Percentiles rank a stretch among this genome's conserved stretches.
These are phyloP conservation scores for Sporothrix protearum DNA, from an alignment of 2,329 filamentous ascomycete genomes.

Conservation along the genomic window DNA sequence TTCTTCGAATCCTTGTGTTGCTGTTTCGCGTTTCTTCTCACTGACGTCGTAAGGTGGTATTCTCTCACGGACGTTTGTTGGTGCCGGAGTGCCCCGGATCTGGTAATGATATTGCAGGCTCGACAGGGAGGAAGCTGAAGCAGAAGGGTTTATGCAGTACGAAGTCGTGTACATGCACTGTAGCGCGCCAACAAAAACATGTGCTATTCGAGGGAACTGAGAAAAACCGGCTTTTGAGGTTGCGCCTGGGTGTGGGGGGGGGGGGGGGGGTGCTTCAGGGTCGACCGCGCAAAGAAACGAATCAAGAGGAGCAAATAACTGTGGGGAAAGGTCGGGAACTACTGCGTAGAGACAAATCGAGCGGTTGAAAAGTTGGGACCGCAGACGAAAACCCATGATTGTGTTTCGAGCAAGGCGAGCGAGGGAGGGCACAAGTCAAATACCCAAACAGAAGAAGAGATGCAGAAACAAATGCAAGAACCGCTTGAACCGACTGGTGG, in stretches of 20 bases:
- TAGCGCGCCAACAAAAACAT: background rate
- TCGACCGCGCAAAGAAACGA: background rate
- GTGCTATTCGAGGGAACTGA: background rate
- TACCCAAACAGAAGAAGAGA: background rate
- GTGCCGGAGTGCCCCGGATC: background rate
- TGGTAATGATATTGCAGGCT: conserved; percentile 2
- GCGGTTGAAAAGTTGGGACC: background rate
- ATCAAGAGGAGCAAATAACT: background rate
- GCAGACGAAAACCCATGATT: conserved; percentile 3
- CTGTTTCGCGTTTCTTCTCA: background rate
- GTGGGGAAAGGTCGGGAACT: background rate
- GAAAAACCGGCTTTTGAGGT: conserved; percentile 2
- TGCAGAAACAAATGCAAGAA: background rate
- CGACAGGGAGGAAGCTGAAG: background rate
- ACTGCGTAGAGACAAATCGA: conserved; percentile 6
- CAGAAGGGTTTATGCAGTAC: conserved; percentile 1
- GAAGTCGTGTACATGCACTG: no score
- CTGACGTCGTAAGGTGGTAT: background rate
- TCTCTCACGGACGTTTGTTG: background rate
- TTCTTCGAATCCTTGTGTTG: background rate
- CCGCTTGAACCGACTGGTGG: conserved; percentile 8
- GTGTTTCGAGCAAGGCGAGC: background rate
- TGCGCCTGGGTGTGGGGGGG: no score
- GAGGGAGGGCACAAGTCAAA: background rate
- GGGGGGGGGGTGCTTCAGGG: background rate